phyloP scores from a whole-genome alignment of 1,284 basidiomycete species.

The Malassezia psittaci region DNA sequence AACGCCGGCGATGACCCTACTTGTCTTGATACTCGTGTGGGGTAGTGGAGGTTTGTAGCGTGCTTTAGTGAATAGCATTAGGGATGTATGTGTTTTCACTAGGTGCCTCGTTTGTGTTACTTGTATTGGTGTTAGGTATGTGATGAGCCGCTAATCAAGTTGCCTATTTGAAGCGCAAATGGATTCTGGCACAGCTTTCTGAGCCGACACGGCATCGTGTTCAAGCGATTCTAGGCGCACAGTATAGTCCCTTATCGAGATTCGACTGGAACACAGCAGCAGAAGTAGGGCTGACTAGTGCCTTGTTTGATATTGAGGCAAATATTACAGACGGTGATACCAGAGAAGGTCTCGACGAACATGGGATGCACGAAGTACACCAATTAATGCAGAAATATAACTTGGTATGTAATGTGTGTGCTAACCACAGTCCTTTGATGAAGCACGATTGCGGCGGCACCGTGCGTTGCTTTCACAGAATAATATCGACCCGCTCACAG shows the following conservation, averaged over 20 bases:
- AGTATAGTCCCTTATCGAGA: neutral
- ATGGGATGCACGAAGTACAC: constrained; percentile 32
- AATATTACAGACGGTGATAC: constrained; percentile 32
- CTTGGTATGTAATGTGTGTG: constrained; percentile 20
- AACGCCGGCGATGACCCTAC: constrained; percentile 11
- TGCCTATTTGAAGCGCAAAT: constrained; percentile 10
- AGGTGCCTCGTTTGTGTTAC: neutral
- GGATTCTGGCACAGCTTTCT: neutral
- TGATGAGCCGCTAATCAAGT: constrained; percentile 1
- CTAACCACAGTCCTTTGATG: constrained; percentile 29
- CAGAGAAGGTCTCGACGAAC: constrained; percentile 29
- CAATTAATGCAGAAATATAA: constrained; percentile 29
- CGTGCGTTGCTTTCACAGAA: constrained; percentile 26
- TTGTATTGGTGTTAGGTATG: constrained; percentile 5
- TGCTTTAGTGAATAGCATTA: neutral
- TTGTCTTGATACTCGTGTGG: neutral
- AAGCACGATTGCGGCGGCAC: constrained; percentile 38
- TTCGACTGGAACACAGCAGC: constrained; percentile 27
- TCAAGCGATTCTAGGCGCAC: neutral
- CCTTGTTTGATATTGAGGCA: constrained; percentile 37
- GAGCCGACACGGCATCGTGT: neutral
- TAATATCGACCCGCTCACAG: constrained; percentile 41
- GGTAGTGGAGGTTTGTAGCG: neutral
- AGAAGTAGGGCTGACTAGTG: constrained; percentile 24
- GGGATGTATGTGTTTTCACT: constrained; percentile 4